Base-by-base conservation (phyloP, 176 grass and related monocot genomes). In the Saccharum spontaneum region DNA sequence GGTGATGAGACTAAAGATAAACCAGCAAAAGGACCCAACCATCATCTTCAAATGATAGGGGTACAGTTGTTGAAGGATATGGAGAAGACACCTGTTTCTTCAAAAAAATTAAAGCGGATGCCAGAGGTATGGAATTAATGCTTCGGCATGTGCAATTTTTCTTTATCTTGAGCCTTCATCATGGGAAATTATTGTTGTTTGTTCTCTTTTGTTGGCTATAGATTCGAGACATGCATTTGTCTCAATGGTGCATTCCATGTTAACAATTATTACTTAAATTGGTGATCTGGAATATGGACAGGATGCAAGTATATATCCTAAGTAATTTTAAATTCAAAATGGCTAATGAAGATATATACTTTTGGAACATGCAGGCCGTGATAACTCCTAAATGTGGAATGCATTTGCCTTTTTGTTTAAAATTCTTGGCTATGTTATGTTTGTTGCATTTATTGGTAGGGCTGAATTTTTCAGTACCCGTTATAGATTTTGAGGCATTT, bases 1-100 rank as follows among this genome's bases (percentile, higher is more conserved):
- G 86, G 73, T 18, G 87, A 91, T 69, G 69, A 92, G 23, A 92
- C 60, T 79, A 94, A 98, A 62, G 91, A 94, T 69, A 94, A 98
- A 77, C 80, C 67, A 73, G 78, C 75, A 9, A 89, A 90, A 86
- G 84, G 85, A 73, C 83, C 89, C 50, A 94, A 88, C 54, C 87
- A 89, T 30, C 93, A 92, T 86, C 93, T 88, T 88, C 89, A 98
- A 87, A 92, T 98, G 96, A 79, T 98, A 66, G 93, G 93, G 36
- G 77, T 82, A 63, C 91, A 98, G 77, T 90, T 98, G 71, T 87
- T 98, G 78, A 98, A 94, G 81, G 96, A 94, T 92, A 71, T 92
- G 68, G 93, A 94, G 62, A 87, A 88, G 78, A 85, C 88, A 80
- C 5, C 91, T 52, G 39, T 82, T 90, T 88, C 87, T 65, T 82